Conservation (phyloP, 495 filamentous ascomycete genomes). For the Mytilinidion resinicola region DNA sequence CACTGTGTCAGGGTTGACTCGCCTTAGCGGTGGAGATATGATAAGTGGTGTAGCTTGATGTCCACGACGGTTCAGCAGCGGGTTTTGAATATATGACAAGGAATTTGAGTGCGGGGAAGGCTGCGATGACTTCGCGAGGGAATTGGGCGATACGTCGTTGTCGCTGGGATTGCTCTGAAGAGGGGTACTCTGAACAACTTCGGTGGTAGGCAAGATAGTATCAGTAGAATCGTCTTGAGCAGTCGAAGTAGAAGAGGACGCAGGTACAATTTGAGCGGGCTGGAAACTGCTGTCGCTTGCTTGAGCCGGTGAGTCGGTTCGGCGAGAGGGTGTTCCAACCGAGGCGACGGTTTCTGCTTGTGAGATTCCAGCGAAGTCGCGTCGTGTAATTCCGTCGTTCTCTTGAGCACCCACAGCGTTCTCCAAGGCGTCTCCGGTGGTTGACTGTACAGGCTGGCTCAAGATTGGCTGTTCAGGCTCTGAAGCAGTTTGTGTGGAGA, state of each 20-base stretch:
- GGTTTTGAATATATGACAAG: no score
- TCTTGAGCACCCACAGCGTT: not conserved
- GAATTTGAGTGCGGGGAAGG: no score
- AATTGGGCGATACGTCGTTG: no score
- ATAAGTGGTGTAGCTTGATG: no score
- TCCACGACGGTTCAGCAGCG: no score
- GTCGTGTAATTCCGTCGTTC: not conserved
- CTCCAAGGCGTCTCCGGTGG: no score
- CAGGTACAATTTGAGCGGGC: not conserved
- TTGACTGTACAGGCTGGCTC: no score
- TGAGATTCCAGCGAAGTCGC: not conserved
- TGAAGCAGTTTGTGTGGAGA: not conserved
- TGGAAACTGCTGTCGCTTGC: not conserved
- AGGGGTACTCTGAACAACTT: not conserved
- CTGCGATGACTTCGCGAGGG: no score
- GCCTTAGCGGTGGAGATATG: no score
- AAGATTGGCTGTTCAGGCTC: no score
- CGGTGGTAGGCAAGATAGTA: not conserved
- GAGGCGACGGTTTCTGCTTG: not conserved
- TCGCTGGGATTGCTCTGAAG: no score
- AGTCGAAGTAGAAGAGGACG: not conserved
- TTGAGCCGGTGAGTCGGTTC: not conserved
- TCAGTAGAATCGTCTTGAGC: conserved; percentile 1
- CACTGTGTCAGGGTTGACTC: no score
- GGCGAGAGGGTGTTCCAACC: not conserved